phyloP scores from a whole-genome alignment of 208 protist genomes.

The Leishmania aethiopica region DNA sequence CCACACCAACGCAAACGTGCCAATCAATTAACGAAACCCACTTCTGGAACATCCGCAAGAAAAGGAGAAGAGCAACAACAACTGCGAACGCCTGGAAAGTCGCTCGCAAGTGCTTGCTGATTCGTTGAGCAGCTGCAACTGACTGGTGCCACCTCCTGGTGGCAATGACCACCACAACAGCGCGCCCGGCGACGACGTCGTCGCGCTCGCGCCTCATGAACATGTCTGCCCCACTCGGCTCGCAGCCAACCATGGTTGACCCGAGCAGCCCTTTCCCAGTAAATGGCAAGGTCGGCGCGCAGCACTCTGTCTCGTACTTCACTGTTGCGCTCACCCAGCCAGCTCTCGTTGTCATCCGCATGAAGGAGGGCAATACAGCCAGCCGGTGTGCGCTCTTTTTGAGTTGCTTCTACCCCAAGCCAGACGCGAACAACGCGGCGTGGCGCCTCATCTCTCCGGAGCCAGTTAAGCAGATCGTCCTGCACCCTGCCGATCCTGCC shows the following conservation, averaged over 20 bases:
- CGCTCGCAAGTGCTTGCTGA: background rate
- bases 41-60: background rate
- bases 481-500: slow-evolving; percentile 77
- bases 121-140: background rate
- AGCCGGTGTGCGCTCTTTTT: slow-evolving; percentile 75
- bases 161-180: background rate
- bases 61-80: background rate
- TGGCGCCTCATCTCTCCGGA: slow-evolving; percentile 80
- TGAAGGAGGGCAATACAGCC: slow-evolving; percentile 83
- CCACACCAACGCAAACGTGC: background rate
- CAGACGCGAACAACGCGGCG: slow-evolving; percentile 73
- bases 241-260: slow-evolving; percentile 19
- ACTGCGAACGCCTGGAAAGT: background rate
- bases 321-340: slow-evolving; percentile 45
- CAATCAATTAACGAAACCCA: background rate
- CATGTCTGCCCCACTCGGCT: slow-evolving; percentile 16
- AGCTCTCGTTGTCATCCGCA: slow-evolving; percentile 61
- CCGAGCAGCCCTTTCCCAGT: slow-evolving; percentile 23
- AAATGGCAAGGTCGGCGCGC: slow-evolving; percentile 38
- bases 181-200: background rate
- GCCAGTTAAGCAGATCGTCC: slow-evolving; percentile 66
- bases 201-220: slow-evolving; percentile 11
- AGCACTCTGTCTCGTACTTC: slow-evolving; percentile 67
- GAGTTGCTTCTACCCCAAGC: slow-evolving; percentile 60
- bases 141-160: too few relatives aligned